Evolutionary conservation across 768 basidiomycete species (phyloP), one percentile per base, ranked within the genome.

Genomic region (Ephemerocybe angulata): DNA sequence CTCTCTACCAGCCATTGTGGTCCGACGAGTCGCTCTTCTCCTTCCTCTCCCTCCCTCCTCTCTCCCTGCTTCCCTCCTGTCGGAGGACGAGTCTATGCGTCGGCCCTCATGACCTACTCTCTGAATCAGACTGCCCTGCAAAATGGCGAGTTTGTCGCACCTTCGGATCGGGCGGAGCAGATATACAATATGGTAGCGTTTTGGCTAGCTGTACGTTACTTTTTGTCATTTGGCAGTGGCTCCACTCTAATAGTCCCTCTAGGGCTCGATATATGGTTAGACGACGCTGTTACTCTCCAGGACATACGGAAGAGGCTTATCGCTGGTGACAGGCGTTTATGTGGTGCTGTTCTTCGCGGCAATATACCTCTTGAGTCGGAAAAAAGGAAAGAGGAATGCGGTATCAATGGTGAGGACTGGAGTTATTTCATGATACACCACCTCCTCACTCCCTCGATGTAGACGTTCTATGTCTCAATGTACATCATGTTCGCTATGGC

Each of bases 381-480:
- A 33, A 22, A 3, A 21, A n/a, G 4, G 30, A 15, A 50, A 50
- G 21, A 3, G 48, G n/a, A 50, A 50, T 24, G n/a, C 30, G 48
- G 48, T 50, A 33, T 50, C 48, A 11, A 50, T 15, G 48, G 48
- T 50, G 31, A 29, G 48, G 31, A 13, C 4, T n/a, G 3, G 1
- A 10, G 7, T 30, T 50, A 33, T 30, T 7, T 8, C n/a, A 3
- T 22, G 5, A 5, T 8, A 3, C 10, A 31, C 30, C 8, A 5
- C 19, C 21, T 21, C 21, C 8, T 17, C 35, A 11, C 13, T 46
- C 28, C 5, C 48, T 33, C 3, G 6, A 1, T 31, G 3, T 19
- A 50, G 48, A 50, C 48, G n/a, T 50, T 50, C 48, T 50, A 50
- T 15, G 30, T 50, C n/a, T 50, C 48, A 17, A 50, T 50, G 48